Evolutionary conservation across 1,284 basidiomycete genomes (phyloP), one percentile per base, ranked within the genome.

Genomic region (Sanghuangporus weigelae): DNA sequence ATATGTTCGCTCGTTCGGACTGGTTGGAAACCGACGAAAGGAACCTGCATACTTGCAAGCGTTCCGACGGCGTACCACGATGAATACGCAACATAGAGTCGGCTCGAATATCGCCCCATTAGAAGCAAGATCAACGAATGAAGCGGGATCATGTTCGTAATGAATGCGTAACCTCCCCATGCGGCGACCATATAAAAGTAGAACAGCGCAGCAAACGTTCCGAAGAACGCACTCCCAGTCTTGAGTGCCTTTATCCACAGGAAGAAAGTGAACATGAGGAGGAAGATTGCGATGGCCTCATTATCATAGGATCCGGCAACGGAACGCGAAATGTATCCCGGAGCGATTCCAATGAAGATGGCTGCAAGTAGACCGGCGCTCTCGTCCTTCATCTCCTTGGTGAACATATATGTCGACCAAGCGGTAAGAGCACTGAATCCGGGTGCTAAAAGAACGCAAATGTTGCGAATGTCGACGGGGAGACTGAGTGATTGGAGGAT

Each of bases 151-250:
- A 99, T 98, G 83, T 99, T 99, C 63, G 97, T 99, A 77, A 99
- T 99, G 82, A 99, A 99, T 1, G 94, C 97, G 77, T 99, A 99
- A 68, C 97, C 97, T 80, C 97, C 97, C 97, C 97, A 99, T 12
- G 97, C 97, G 56, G 97, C 96, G 16, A 99, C 97, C 97, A 99
- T 99, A 84, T 98, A 99, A 69, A 98, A 98, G 80, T 99, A 99
- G 79, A 99, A 98, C 14, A 99, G 78, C 7, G 96, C 97, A 23
- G 96, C 90, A 54, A 92, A 74, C 21, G 93, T 93, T 44, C 95
- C 96, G 72, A 87, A 98, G 67, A 96, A 84, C 0, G 95, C 95
- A 65, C 93, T 96, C 46, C 97, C 97, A 54, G 87, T 85, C 78
- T 98, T 98, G 64, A 98, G 81, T 23, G 97, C 96, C 73, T 93